A percentile compares a stretch with the other conserved stretches of the same genome.
These are phyloP conservation scores for Coccomyxa subellipsoidea DNA, from an alignment of 163 green algal genomes.

Conservation along the genomic window DNA sequence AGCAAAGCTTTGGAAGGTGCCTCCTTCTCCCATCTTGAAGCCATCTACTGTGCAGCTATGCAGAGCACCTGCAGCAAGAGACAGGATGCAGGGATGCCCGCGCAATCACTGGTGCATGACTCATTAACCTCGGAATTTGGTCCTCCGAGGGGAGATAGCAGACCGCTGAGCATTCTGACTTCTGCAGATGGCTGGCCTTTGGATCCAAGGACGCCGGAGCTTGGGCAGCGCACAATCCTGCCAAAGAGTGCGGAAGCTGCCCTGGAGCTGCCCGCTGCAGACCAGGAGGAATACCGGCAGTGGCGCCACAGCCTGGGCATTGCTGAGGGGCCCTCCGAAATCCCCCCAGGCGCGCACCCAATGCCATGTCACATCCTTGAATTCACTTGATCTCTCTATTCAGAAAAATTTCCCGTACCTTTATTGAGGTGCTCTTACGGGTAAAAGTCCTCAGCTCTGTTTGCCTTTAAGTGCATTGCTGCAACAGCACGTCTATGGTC, in stretches of 20 bases:
- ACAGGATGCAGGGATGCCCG: neutral
- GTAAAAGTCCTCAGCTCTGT: too few relatives aligned
- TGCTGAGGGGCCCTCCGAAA: constrained; percentile 75
- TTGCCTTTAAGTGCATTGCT: too few relatives aligned
- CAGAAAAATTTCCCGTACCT: neutral
- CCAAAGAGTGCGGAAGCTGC: neutral
- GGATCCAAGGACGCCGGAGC: constrained; percentile 52
- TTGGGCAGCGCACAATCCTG: constrained; percentile 56
- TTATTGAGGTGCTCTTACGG: too few relatives aligned
- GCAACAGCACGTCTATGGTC: too few relatives aligned
- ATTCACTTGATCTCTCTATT: neutral
- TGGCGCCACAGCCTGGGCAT: constrained; percentile 70
- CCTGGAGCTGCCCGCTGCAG: constrained; percentile 12
- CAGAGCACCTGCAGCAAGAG: neutral
- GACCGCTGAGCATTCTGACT: neutral
- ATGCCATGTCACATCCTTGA: too few relatives aligned
- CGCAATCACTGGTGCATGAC: too few relatives aligned
- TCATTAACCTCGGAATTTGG: too few relatives aligned
- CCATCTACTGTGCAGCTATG: neutral
- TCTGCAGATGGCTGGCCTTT: constrained; percentile 32
- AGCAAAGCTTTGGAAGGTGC: neutral
- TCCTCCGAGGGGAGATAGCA: too few relatives aligned
- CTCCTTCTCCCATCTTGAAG: neutral
- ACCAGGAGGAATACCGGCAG: constrained; percentile 26
- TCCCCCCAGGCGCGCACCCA: constrained; percentile 55